Conservation (phyloP, 129 eudicot species). For the Scalesia atractyloides region DNA sequence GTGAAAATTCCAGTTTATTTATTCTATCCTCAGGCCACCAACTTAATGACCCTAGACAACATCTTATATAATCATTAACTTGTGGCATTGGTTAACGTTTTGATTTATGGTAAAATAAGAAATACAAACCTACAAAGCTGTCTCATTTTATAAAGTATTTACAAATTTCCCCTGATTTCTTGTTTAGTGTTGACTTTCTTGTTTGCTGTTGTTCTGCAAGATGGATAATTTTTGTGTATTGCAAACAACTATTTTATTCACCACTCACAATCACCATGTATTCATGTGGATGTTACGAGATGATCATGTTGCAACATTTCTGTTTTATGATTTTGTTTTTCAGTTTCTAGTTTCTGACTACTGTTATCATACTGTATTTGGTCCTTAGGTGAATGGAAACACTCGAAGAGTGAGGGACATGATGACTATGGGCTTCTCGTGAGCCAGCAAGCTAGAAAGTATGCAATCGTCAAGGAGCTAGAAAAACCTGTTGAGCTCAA, state of each 20-base stretch:
- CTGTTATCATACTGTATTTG: not conserved
- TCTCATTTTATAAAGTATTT: not conserved
- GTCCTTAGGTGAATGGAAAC: constrained; percentile 88
- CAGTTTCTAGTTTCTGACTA: not conserved
- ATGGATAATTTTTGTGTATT: too few species aligned
- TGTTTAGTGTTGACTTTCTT: constrained; percentile 3
- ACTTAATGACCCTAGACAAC: too few species aligned
- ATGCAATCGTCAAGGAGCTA: constrained; percentile 90
- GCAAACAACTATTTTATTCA: not conserved
- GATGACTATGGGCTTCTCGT: constrained; percentile 98
- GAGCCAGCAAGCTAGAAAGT: constrained; percentile 77
- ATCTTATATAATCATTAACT: not conserved
- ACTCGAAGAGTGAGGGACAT: constrained; percentile 92
- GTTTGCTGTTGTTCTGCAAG: not conserved
- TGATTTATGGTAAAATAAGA: not conserved
- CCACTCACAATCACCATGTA: not conserved
- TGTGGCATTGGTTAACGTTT: not conserved
- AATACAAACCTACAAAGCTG: too few species aligned
- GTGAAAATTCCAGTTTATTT: too few species aligned
- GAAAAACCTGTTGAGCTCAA: constrained; percentile 70
- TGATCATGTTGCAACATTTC: not conserved
- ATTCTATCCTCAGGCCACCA: too few species aligned
- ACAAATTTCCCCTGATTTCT: not conserved
- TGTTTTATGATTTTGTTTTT: not conserved
- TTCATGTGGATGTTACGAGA: not conserved